These are phyloP conservation scores for Eucalyptus grandis DNA, from an alignment of 345 rosid species.

Conservation along the genomic window DNA sequence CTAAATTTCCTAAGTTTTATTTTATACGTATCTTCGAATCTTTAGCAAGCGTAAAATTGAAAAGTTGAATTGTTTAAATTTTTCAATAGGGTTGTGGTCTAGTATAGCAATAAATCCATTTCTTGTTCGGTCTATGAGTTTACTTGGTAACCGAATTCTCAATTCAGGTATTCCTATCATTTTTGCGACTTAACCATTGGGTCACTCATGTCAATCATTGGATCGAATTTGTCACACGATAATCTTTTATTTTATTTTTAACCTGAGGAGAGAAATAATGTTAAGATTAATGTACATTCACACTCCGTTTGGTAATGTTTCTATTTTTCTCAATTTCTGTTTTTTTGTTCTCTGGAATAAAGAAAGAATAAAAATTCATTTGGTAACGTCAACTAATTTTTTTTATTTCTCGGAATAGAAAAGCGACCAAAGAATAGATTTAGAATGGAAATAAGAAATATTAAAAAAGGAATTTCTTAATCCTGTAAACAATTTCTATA, in stretches of 20 bases:
- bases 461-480: too few species aligned
- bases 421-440: too few species aligned
- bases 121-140: neutral
- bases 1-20: neutral
- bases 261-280: neutral
- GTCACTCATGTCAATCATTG: neutral
- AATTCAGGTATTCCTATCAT: neutral
- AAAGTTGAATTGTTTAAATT: neutral
- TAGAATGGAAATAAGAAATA: too few species aligned
- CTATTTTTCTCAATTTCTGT: fast-evolving
- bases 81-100: neutral
- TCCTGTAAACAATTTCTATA: too few species aligned
- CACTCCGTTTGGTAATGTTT: too few species aligned
- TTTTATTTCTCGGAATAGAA: fast-evolving
- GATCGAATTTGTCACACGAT: neutral
- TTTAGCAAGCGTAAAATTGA: neutral
- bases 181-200: neutral
- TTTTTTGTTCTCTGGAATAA: fast-evolving
- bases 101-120: neutral
- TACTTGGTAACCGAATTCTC: neutral
- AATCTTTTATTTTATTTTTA: neutral
- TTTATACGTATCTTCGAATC: neutral
- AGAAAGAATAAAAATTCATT: too few species aligned
- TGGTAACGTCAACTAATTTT: fast-evolving
- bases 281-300: neutral